Conservation (phyloP, 352 stramenopile genomes). For the Phytophthora parvispora region DNA sequence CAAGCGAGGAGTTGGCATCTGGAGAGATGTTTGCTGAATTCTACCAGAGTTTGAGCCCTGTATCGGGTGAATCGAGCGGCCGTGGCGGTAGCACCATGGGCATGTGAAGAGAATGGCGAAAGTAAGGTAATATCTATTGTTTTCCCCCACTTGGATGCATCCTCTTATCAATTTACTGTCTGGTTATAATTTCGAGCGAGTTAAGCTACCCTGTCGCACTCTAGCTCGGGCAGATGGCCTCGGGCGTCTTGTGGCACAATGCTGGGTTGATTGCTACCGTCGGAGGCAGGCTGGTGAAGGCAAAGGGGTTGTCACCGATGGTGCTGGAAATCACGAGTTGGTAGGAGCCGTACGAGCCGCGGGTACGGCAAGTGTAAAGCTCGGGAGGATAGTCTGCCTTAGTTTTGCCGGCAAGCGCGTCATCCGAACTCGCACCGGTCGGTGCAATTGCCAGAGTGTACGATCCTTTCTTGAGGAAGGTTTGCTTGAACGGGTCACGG, state of each 20-base stretch:
- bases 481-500: conserved; percentile 58
- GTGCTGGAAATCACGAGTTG: conserved; percentile 47
- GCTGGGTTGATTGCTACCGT: conserved; percentile 24
- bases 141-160: background rate
- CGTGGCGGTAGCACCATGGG: conserved; percentile 10
- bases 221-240: conserved; percentile 28
- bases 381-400: conserved; percentile 37
- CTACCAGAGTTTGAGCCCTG: conserved; percentile 24
- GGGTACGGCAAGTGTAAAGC: conserved; percentile 40
- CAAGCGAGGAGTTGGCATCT: conserved; percentile 31
- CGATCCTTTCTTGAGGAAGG: conserved; percentile 56
- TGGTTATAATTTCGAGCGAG: background rate
- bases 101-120: conserved; percentile 12
- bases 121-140: conserved; percentile 33
- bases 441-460: conserved; percentile 57
- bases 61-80: conserved; percentile 9
- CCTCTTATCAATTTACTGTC: background rate
- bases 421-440: conserved; percentile 25
- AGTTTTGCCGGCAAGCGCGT: conserved; percentile 36
- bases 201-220: too few species aligned
- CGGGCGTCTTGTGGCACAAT: conserved; percentile 20
- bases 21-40: conserved; percentile 25
- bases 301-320: conserved; percentile 23
- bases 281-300: conserved; percentile 28
- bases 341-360: conserved; percentile 44